Percentiles rank a stretch among this genome's conserved stretches.
Evolutionary conservation across 2,329 filamentous ascomycete species (phyloP).

Genomic region (Capronia epimyces): DNA sequence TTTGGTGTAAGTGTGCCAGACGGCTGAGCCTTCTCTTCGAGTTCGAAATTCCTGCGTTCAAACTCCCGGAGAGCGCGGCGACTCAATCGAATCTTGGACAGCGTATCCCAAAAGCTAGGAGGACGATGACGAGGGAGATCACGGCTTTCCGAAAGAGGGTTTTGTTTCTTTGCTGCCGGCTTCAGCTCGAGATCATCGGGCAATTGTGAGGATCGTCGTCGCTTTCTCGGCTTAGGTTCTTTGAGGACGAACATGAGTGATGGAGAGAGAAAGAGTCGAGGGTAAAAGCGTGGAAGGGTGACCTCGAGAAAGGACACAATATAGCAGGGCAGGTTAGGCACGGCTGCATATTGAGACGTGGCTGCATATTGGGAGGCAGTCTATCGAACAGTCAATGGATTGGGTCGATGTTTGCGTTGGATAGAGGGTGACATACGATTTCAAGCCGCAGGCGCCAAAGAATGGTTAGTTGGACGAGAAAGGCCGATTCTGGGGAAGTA

Average conservation of each 20-base stretch:
- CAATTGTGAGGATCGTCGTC: slow-evolving; percentile 3
- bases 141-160: slow-evolving; percentile 1
- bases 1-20: slow-evolving; percentile 1
- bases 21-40: slow-evolving; percentile 2
- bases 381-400: slow-evolving; percentile 5
- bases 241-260: slow-evolving; percentile 11
- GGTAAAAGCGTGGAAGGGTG: slow-evolving; percentile 11
- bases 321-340: slow-evolving; percentile 3
- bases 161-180: slow-evolving; percentile 10
- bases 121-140: slow-evolving; percentile 6
- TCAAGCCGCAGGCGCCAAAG: slow-evolving; percentile 5
- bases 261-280: slow-evolving; percentile 24
- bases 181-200: slow-evolving; percentile 3
- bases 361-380: slow-evolving; percentile 6
- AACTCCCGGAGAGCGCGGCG: slow-evolving; percentile 15
- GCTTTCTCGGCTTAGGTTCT: slow-evolving; percentile 11
- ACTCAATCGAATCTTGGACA: slow-evolving; percentile 15
- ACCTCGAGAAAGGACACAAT: background rate
- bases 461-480: slow-evolving; percentile 9
- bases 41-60: slow-evolving; percentile 12
- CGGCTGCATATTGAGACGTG: slow-evolving; percentile 11
- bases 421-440: slow-evolving; percentile 7
- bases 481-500: background rate
- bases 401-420: background rate
- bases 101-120: slow-evolving; percentile 16